Conservation (phyloP, 2,329 filamentous ascomycete genomes). For the Diaporthe amygdali region DNA sequence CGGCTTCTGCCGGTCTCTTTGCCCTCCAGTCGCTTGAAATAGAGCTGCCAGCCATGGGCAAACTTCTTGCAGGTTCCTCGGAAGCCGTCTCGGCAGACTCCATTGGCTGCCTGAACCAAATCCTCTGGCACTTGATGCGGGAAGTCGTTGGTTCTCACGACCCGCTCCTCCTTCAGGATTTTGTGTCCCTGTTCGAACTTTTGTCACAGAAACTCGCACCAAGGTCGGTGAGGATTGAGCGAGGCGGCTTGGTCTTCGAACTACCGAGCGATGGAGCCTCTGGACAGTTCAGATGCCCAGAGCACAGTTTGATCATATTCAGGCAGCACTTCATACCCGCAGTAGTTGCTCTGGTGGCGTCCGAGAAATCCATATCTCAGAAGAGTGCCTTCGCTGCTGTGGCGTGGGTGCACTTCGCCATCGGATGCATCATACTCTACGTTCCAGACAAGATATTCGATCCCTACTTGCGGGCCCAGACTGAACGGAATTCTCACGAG, state of each 20-base stretch:
- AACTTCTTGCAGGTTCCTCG: slow-evolving; percentile 56
- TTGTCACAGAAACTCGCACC: slow-evolving; percentile 24
- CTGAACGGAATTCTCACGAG: slow-evolving; percentile 66
- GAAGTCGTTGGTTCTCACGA: slow-evolving; percentile 47
- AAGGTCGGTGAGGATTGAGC: slow-evolving; percentile 28
- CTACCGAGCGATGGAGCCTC: slow-evolving; percentile 34
- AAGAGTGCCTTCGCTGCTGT: slow-evolving; percentile 50
- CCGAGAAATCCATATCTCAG: slow-evolving; percentile 34
- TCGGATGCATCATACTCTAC: slow-evolving; percentile 78
- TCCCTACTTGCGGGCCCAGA: slow-evolving; percentile 69
- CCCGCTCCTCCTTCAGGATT: slow-evolving; percentile 34
- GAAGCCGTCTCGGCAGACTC: slow-evolving; percentile 56
- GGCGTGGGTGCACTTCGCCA: slow-evolving; percentile 78
- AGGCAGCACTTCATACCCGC: slow-evolving; percentile 51
- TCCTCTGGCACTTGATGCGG: slow-evolving; percentile 52
- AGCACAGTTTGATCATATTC: slow-evolving; percentile 44
- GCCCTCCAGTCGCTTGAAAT: slow-evolving; percentile 68
- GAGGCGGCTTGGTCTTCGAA: slow-evolving; percentile 32
- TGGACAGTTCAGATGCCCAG: slow-evolving; percentile 24
- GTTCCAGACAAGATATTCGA: slow-evolving; percentile 88
- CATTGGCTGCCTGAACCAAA: slow-evolving; percentile 50
- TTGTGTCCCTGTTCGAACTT: slow-evolving; percentile 33
- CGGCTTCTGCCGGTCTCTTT: slow-evolving; percentile 60
- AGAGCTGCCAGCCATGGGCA: slow-evolving; percentile 67
- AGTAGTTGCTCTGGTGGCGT: slow-evolving; percentile 48